phyloP scores from a whole-genome alignment of 352 stramenopile species.

The Globisporangium spiculum region DNA sequence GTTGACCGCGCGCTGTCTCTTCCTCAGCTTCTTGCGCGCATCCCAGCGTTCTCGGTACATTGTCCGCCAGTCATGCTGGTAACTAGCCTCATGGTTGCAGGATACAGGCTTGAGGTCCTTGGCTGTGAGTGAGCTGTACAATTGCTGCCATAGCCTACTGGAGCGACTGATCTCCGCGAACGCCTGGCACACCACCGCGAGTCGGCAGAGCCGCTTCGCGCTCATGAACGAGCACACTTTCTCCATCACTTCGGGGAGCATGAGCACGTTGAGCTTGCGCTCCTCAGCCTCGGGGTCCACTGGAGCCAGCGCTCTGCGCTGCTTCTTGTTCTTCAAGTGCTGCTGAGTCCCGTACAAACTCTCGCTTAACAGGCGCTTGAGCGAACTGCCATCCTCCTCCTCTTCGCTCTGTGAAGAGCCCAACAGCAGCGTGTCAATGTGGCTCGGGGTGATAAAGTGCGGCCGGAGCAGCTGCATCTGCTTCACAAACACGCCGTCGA shows the following conservation, averaged over 20 bases:
- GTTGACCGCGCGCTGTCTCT: slow-evolving; percentile 8
- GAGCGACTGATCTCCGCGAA: slow-evolving; percentile 40
- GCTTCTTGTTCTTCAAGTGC: slow-evolving; percentile 18
- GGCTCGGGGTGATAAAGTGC: slow-evolving; percentile 20
- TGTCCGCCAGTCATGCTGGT: slow-evolving; percentile 25
- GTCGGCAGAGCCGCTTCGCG: slow-evolving; percentile 60
- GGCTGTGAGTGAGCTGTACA: slow-evolving; percentile 32
- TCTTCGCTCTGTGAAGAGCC: background rate
- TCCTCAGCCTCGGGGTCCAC: slow-evolving; percentile 35
- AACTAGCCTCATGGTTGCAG: slow-evolving; percentile 29
- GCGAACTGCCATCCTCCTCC: background rate
- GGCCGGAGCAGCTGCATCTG: slow-evolving; percentile 28
- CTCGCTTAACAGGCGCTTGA: background rate
- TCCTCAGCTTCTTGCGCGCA: slow-evolving; percentile 2
- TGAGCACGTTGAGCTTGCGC: slow-evolving; percentile 43
- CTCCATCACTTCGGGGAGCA: slow-evolving; percentile 68
- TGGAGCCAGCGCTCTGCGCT: slow-evolving; percentile 1
- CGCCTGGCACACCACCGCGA: slow-evolving; percentile 46
- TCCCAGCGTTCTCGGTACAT: slow-evolving; percentile 18
- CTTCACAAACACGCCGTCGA: slow-evolving; percentile 18
- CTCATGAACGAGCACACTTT: slow-evolving; percentile 68
- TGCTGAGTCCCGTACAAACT: background rate
- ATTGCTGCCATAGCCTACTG: slow-evolving; percentile 32
- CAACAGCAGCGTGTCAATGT: slow-evolving; percentile 11
- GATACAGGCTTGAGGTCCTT: slow-evolving; percentile 14